phyloP scores from a whole-genome alignment of 352 stramenopile species.

The Pythium periplocum region DNA sequence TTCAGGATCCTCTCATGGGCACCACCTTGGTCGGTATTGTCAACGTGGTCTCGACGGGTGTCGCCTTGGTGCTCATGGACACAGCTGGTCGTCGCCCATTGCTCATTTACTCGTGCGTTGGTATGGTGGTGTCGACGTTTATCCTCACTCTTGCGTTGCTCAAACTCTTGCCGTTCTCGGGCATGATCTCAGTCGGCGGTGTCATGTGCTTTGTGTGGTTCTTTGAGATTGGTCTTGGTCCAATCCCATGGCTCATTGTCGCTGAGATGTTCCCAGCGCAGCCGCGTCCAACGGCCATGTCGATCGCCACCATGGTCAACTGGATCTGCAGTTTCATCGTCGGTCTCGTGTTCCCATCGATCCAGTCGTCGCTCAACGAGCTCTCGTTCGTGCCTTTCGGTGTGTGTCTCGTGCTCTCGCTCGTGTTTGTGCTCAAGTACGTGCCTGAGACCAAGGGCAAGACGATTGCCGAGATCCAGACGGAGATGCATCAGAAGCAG shows the following conservation, averaged over 20 bases:
- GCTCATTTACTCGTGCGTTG: conserved; percentile 36
- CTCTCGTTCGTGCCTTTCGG: conserved; percentile 85
- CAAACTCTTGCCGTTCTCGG: conserved; percentile 34
- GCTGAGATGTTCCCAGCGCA: conserved; percentile 90
- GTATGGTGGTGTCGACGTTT: conserved; percentile 36
- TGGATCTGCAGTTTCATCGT: conserved; percentile 93
- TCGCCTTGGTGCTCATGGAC: conserved; percentile 42
- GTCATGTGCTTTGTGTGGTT: conserved; percentile 52
- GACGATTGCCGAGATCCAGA: conserved; percentile 34
- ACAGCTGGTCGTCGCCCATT: conserved; percentile 32
- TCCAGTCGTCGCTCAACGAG: conserved; percentile 67
- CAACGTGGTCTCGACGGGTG: conserved; percentile 42
- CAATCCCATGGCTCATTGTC: conserved; percentile 92
- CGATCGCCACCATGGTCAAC: conserved; percentile 84
- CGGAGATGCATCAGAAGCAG: conserved; percentile 26
- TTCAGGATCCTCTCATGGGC: conserved; percentile 31
- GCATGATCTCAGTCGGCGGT: conserved; percentile 36
- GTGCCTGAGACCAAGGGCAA: conserved; percentile 83
- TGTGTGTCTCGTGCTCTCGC: conserved; percentile 45
- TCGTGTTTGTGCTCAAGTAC: conserved; percentile 56
- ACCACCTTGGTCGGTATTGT: conserved; percentile 30
- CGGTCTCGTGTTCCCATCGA: conserved; percentile 84
- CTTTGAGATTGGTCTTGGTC: conserved; percentile 50
- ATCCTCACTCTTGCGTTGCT: conserved; percentile 36
- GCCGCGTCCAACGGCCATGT: conserved; percentile 81